phyloP scores from a whole-genome alignment of 2,329 filamentous ascomycete genomes.

The Aspergillus ochraceoroseus region DNA sequence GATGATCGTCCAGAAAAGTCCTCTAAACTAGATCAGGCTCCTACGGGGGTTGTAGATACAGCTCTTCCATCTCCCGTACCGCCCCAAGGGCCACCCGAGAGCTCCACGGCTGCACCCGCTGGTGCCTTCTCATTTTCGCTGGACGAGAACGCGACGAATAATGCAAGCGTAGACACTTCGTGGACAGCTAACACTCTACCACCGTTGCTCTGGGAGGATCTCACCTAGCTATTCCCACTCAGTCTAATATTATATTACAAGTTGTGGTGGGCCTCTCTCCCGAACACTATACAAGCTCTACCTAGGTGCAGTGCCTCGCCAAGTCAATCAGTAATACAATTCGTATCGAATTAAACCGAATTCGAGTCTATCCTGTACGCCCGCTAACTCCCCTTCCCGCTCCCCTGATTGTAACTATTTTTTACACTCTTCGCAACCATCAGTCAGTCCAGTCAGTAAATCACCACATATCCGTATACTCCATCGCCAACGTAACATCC shows the following conservation, averaged over 20 bases:
- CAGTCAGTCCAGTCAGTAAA: not conserved
- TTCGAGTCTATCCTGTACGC: no score
- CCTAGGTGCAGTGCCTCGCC: no score
- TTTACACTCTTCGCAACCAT: no score
- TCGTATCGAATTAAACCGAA: no score
- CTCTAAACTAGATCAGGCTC: slow-evolving; percentile 14
- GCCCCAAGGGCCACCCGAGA: slow-evolving; percentile 27
- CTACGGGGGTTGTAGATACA: slow-evolving; percentile 28
- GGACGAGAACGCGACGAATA: slow-evolving; percentile 28
- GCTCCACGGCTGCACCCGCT: slow-evolving; percentile 17
- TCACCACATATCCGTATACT: not conserved
- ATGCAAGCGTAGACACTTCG: slow-evolving; percentile 20
- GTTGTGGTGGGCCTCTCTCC: no score
- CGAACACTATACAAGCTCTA: no score
- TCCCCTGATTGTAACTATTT: no score
- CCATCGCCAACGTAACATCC: no score
- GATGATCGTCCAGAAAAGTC: slow-evolving; percentile 15
- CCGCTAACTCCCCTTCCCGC: no score
- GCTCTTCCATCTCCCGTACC: slow-evolving; percentile 31
- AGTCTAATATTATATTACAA: no score
- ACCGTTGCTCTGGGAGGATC: slow-evolving; percentile 41
- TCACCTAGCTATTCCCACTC: slow-evolving; percentile 23
- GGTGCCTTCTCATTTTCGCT: slow-evolving; percentile 29
- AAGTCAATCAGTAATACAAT: no score
- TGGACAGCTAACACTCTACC: slow-evolving; percentile 41